Percentiles rank a stretch among this genome's conserved stretches.
These are phyloP conservation scores for Lactarius psammicola DNA, from an alignment of 768 basidiomycete genomes.

Conservation along the genomic window DNA sequence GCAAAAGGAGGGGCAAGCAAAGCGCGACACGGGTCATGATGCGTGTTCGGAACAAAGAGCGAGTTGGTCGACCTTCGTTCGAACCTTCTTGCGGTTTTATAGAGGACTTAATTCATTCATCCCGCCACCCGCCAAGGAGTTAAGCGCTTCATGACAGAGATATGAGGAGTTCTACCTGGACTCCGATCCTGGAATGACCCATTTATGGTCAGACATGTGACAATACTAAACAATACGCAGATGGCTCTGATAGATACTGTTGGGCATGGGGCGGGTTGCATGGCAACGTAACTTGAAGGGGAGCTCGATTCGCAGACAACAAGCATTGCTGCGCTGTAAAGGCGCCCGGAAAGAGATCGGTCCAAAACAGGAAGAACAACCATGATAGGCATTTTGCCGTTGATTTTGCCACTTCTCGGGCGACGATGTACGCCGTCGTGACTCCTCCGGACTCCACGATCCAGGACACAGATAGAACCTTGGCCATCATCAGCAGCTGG, in stretches of 20 bases:
- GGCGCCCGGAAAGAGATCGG: neutral
- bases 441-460: neutral
- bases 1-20: neutral
- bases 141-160: neutral
- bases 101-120: conserved; percentile 1
- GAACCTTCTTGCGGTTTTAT: conserved; percentile 8
- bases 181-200: neutral
- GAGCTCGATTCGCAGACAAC: neutral
- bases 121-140: neutral
- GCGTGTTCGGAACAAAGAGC: neutral
- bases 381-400: neutral
- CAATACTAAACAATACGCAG: neutral
- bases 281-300: neutral
- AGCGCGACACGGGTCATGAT: neutral
- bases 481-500: neutral
- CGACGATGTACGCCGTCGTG: neutral
- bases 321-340: neutral
- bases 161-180: neutral
- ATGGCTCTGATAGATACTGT: neutral
- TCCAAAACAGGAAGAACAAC: neutral
- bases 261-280: neutral
- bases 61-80: neutral
- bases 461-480: neutral
- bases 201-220: neutral
- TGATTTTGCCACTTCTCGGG: too few relatives aligned